Conservation (phyloP, 345 rosid species). For the Populus deltoides region DNA sequence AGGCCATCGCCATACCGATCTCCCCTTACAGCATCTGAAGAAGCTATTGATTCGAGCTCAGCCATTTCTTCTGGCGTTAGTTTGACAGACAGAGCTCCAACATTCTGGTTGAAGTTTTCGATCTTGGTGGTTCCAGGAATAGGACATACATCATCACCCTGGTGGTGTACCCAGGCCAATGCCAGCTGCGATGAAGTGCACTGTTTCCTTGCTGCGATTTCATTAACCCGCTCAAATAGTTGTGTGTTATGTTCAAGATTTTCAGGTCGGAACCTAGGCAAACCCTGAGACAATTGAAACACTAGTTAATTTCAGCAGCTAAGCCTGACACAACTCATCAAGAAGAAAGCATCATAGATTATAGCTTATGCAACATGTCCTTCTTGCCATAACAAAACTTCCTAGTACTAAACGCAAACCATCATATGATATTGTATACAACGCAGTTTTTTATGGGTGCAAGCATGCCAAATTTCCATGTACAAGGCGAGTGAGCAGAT, state of each 20-base stretch:
- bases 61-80: slow-evolving; percentile 52
- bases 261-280: slow-evolving; percentile 62
- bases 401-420: neutral
- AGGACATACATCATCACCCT: slow-evolving; percentile 59
- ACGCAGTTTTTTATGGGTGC: neutral
- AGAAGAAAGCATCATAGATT: neutral
- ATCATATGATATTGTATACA: neutral
- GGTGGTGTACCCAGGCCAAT: slow-evolving; percentile 68
- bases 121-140: slow-evolving; percentile 65
- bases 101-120: slow-evolving; percentile 55
- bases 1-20: slow-evolving; percentile 18
- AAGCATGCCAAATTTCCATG: neutral
- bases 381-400: neutral
- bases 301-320: neutral
- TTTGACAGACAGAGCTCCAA: slow-evolving; percentile 56
- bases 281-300: slow-evolving; percentile 23
- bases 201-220: slow-evolving; percentile 43
- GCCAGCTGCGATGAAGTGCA: slow-evolving; percentile 65
- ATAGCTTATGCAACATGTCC: neutral
- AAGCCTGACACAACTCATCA: neutral
- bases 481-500: neutral
- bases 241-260: slow-evolving; percentile 48
- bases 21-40: slow-evolving; percentile 41
- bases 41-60: slow-evolving; percentile 51
- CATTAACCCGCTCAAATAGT: slow-evolving; percentile 41